Conservation (phyloP, 2,329 filamentous ascomycete species). For the Fusarium sp. region DNA sequence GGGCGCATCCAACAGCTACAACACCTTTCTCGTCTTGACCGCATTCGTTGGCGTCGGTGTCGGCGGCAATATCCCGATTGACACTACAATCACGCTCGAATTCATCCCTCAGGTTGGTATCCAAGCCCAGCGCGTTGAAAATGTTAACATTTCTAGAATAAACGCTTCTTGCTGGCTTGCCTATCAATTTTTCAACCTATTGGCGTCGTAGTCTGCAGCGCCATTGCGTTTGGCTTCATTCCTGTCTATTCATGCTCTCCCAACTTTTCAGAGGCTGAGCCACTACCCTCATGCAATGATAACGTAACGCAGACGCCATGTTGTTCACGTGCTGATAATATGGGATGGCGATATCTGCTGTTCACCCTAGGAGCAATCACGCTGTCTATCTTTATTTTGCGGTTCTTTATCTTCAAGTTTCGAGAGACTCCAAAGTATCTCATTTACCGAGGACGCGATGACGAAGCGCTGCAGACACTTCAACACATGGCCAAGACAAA, state of each 20-base stretch:
- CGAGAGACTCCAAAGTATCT: slow-evolving; percentile 61
- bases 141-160: slow-evolving; percentile 43
- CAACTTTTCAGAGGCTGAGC: slow-evolving; percentile 58
- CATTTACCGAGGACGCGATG: slow-evolving; percentile 56
- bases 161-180: slow-evolving; percentile 63
- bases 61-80: slow-evolving; percentile 67
- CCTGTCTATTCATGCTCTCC: slow-evolving; percentile 62
- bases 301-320: slow-evolving; percentile 43
- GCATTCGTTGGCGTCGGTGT: slow-evolving; percentile 66
- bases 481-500: slow-evolving; percentile 58
- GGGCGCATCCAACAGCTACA: slow-evolving; percentile 61
- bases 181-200: slow-evolving; percentile 68
- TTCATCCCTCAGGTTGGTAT: slow-evolving; percentile 59
- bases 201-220: slow-evolving; percentile 63
- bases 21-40: slow-evolving; percentile 63
- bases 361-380: slow-evolving; percentile 59
- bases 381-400: slow-evolving; percentile 56
- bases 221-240: slow-evolving; percentile 65
- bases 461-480: slow-evolving; percentile 60
- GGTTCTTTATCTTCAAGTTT: slow-evolving; percentile 60
- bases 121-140: fast-evolving
- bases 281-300: slow-evolving; percentile 58
- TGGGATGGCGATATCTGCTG: slow-evolving; percentile 63
- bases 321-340: slow-evolving; percentile 57
- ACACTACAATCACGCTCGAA: slow-evolving; percentile 66